A percentile compares a stretch with the other conserved stretches of the same genome.
These are phyloP conservation scores for Myochromella boudieri DNA, from an alignment of 768 basidiomycete species.

Conservation along the genomic window DNA sequence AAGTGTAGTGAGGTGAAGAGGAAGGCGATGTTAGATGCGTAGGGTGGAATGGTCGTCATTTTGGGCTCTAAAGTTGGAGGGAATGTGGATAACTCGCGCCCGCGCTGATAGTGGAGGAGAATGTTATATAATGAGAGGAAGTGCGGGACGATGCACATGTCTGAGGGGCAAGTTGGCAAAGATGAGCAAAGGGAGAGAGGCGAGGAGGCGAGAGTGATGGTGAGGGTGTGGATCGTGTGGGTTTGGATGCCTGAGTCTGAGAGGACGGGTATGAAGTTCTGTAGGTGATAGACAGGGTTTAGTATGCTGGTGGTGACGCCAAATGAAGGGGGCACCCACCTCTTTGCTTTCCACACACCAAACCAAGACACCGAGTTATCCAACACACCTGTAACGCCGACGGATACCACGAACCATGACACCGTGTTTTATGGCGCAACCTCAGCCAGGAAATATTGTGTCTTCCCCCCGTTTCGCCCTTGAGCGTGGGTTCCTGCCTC, in stretches of 20 bases:
- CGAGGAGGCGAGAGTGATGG: conserved; percentile 35
- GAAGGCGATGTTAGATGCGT: conserved; percentile 43
- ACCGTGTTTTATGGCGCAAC: conserved; percentile 68
- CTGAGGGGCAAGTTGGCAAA: conserved; percentile 53
- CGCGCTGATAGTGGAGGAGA: conserved; percentile 52
- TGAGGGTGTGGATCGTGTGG: conserved; percentile 42
- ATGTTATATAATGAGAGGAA: conserved; percentile 44
- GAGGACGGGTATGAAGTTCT: conserved; percentile 41
- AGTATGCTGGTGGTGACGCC: background rate
- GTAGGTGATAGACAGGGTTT: background rate
- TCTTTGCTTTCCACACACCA: conserved; percentile 44
- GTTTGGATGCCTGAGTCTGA: conserved; percentile 27
- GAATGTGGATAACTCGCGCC: conserved; percentile 47
- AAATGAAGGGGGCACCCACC: conserved; percentile 23
- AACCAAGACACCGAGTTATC: conserved; percentile 49
- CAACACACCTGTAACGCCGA: conserved; percentile 57
- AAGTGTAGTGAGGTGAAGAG: conserved; percentile 38
- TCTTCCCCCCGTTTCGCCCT: conserved; percentile 26
- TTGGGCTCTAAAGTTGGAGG: conserved; percentile 16
- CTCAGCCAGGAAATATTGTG: conserved; percentile 52
- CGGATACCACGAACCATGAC: conserved; percentile 58
- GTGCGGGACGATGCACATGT: conserved; percentile 38
- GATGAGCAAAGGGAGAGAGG: conserved; percentile 49
- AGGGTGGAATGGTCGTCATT: conserved; percentile 38
- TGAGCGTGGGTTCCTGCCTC: conserved; percentile 13